Percentiles rank a stretch among this genome's conserved stretches.
These are phyloP conservation scores for Capronia coronata DNA, from an alignment of 2,329 filamentous ascomycete species.

Conservation along the genomic window DNA sequence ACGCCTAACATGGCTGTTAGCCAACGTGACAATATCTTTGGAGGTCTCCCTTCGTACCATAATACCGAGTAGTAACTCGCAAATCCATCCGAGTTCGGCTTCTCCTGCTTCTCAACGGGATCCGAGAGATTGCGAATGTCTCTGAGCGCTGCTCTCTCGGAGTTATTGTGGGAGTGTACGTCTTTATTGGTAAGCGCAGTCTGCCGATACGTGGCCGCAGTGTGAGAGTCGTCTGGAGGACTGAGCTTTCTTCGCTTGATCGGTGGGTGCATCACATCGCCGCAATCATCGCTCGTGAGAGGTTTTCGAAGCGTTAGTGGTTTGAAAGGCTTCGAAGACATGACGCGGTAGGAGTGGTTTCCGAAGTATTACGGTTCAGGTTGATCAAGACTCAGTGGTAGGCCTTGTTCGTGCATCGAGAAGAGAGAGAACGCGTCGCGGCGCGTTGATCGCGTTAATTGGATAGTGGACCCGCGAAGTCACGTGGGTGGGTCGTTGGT, in stretches of 20 bases:
- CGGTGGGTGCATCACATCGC: slow-evolving; percentile 24
- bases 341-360: slow-evolving; percentile 16
- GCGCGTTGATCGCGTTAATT: not conserved
- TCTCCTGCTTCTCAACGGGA: slow-evolving; percentile 30
- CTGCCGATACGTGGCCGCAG: not conserved
- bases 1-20: slow-evolving; percentile 34
- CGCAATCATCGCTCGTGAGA: slow-evolving; percentile 2
- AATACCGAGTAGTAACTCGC: slow-evolving; percentile 22
- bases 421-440: not conserved
- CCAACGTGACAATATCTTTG: not conserved
- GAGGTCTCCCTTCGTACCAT: slow-evolving; percentile 43
- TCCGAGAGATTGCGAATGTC: slow-evolving; percentile 32
- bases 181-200: not conserved
- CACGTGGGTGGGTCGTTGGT: too few relatives aligned
- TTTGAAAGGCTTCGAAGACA: slow-evolving; percentile 44
- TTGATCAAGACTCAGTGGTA: too few relatives aligned
- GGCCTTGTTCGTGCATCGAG: not conserved
- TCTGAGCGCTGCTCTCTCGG: slow-evolving; percentile 12
- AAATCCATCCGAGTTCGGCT: slow-evolving; percentile 13
- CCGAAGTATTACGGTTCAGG: too few relatives aligned
- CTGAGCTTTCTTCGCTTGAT: slow-evolving; percentile 36
- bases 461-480: too few relatives aligned
- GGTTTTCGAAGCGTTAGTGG: slow-evolving; percentile 39
- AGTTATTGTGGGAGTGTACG: not conserved
- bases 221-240: slow-evolving; percentile 11